Evolutionary conservation across 2,329 filamentous ascomycete species (phyloP), one percentile per base, ranked within the genome.

Genomic region (Phyllosticta ampelicida): DNA sequence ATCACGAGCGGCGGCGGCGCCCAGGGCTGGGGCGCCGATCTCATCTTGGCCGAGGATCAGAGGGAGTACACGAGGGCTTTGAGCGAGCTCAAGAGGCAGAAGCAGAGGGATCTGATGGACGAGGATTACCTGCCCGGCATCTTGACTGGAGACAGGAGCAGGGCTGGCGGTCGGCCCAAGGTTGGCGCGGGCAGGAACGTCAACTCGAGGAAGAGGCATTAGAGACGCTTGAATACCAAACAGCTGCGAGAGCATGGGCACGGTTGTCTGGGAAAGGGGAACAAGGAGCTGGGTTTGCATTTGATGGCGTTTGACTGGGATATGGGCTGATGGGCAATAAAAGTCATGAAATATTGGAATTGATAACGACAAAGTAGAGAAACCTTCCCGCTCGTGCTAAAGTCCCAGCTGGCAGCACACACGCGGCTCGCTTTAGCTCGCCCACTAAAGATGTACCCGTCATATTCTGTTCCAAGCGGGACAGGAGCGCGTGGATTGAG

Each of bases 41-140:
- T 99, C 63, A 89, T 99, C 56, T 75, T 99, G 9, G 85, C 90
- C 0, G 92, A 96, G 74, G 94, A 99, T 70, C 94, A 99, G 77
- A 96, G 95, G 76, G 94, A 99, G 76, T 97, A 88, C 71, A 71
- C 81, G 49, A 78, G 80, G 62, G 85, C 85, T 56, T 71, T 81
- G 16, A 80, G 80, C 2, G 80, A 85, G 64, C 82, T 87, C 68
- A 82, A 80, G 65, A 82, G 86, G 65, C 77, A 76, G 56, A 86
- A 85, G 67, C 83, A 88, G 70, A 85, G 83, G 68, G 90, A 96
- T 73, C 74, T 96, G 59, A 95, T 97, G 92, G 92, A 97, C 68
- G 86, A 95, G 68, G 92, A 99, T 73, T 95, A 91, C 70, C 73
- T 97, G 62, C 94, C 94, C 0, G 79, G 83, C 30, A 88, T 99